Evolutionary conservation across 306 rosid genomes (phyloP).

Genomic region (Dalbergia cochinchinensis): DNA sequence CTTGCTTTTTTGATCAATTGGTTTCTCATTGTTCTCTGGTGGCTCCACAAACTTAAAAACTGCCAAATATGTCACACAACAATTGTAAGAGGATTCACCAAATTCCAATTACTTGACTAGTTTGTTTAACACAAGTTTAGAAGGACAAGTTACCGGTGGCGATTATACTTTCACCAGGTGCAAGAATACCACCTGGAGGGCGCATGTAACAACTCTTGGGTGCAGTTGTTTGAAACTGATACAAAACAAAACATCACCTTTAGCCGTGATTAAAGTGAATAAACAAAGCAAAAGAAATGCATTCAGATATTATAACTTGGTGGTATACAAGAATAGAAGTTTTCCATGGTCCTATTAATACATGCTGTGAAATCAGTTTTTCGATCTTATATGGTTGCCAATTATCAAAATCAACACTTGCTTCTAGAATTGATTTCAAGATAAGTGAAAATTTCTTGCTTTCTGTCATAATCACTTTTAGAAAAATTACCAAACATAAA

Average conservation of each 20-base stretch:
- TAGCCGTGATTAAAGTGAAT: conserved; percentile 27
- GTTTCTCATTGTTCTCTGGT: conserved; percentile 85
- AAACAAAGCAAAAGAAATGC: not conserved
- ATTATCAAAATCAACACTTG: not conserved
- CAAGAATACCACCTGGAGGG: conserved; percentile 94
- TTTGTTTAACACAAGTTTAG: conserved; percentile 28
- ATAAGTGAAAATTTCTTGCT: not conserved
- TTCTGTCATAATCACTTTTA: not conserved
- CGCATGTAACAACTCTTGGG: conserved; percentile 99
- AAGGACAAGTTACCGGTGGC: conserved; percentile 77
- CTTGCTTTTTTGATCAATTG: conserved; percentile 78
- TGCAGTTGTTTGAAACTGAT: conserved; percentile 96
- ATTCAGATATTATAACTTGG: not conserved
- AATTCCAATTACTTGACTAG: conserved; percentile 26
- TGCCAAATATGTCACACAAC: conserved; percentile 54
- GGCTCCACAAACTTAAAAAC: conserved; percentile 98
- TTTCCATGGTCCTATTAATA: not conserved
- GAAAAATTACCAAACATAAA: too few relatives aligned
- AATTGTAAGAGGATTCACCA: conserved; percentile 35
- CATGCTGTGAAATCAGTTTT: not conserved
- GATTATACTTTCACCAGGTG: conserved; percentile 83
- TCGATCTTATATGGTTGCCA: not conserved
- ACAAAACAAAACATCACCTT: conserved; percentile 46
- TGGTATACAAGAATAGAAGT: conserved; percentile 16
- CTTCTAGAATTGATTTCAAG: too few relatives aligned